Evolutionary conservation across 495 filamentous ascomycete species (phyloP).

Genomic region (Penicillium argentinense): DNA sequence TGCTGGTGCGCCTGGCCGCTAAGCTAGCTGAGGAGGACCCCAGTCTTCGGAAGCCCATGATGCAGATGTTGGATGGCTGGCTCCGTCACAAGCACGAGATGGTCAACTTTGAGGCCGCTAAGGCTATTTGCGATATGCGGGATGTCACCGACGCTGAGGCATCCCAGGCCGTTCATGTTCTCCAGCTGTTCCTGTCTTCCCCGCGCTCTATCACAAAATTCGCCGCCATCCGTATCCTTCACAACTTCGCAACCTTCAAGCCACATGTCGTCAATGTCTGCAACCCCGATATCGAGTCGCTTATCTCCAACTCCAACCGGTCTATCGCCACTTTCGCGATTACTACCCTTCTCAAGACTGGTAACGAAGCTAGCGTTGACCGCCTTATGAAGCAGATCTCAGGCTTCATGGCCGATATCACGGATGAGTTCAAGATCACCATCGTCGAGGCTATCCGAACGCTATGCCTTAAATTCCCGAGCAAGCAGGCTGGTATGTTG

Average conservation of each 20-base stretch:
- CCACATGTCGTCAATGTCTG: conserved; percentile 88
- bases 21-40: conserved; percentile 93
- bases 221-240: conserved; percentile 93
- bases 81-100: conserved; percentile 98
- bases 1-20: conserved; percentile 90
- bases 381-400: conserved; percentile 98
- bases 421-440: conserved; percentile 99
- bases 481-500: conserved; percentile 97
- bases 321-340: conserved; percentile 98
- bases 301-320: conserved; percentile 95
- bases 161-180: conserved; percentile 86
- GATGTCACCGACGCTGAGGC: conserved; percentile 93
- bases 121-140: conserved; percentile 91
- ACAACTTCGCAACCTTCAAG: conserved; percentile 93
- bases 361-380: conserved; percentile 95
- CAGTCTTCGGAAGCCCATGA: conserved; percentile 88
- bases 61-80: conserved; percentile 93
- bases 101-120: conserved; percentile 99
- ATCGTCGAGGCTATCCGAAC: conserved; percentile 98
- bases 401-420: conserved; percentile 96
- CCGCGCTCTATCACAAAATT: conserved; percentile 97
- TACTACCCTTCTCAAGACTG: conserved; percentile 95
- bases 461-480: conserved; percentile 94
- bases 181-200: conserved; percentile 96
- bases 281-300: conserved; percentile 93